phyloP scores from a whole-genome alignment of 1,139 yeast species.

The Taphrina confusa region DNA sequence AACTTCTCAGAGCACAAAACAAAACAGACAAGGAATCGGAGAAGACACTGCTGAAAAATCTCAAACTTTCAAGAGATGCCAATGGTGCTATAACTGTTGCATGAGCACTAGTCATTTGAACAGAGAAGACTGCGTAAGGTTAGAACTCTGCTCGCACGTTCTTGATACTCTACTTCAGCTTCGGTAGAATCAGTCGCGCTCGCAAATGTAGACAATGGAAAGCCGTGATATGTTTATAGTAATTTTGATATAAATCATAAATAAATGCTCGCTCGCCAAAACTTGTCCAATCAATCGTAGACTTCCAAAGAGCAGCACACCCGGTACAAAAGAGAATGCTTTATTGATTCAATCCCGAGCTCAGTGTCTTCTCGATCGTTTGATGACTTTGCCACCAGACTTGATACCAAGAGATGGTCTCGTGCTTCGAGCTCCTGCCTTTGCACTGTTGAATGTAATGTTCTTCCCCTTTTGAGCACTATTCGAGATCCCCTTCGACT shows the following conservation, averaged over 20 bases:
- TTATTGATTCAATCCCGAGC: too few relatives aligned
- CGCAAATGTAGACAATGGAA: too few relatives aligned
- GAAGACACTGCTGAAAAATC: constrained; percentile 35
- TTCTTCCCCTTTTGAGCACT: constrained; percentile 29
- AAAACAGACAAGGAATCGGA: constrained; percentile 36
- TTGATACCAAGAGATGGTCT: constrained; percentile 12
- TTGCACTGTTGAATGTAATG: constrained; percentile 16
- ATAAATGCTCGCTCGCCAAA: neutral
- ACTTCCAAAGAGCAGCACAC: neutral
- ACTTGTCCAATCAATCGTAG: neutral
- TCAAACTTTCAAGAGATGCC: neutral
- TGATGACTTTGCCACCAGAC: constrained; percentile 32
- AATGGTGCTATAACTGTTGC: neutral
- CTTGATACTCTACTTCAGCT: too few relatives aligned
- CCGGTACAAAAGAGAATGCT: neutral
- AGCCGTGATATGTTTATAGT: too few relatives aligned
- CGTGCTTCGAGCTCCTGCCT: neutral
- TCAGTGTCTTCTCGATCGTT: constrained; percentile 28
- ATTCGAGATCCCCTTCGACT: constrained; percentile 28
- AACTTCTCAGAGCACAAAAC: constrained; percentile 30
- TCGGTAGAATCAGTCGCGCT: too few relatives aligned
- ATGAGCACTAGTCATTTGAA: too few relatives aligned
- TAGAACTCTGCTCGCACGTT: too few relatives aligned
- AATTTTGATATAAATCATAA: too few relatives aligned
- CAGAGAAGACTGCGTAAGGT: too few relatives aligned